Evolutionary conservation across 306 rosid species (phyloP).

Genomic region (Argentina anserina): DNA sequence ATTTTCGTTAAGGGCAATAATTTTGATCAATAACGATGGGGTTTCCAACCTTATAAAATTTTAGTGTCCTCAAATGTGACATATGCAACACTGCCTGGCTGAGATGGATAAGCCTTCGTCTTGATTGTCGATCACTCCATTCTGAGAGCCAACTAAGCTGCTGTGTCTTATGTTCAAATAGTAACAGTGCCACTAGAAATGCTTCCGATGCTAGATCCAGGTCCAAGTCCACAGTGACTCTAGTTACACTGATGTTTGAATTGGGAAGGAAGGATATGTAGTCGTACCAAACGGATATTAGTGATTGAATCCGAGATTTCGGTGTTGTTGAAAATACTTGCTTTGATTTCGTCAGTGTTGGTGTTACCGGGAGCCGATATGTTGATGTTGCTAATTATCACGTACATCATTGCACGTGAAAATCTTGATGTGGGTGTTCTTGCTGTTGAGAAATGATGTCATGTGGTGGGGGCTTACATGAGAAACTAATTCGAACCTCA

Average conservation of each 20-base stretch:
- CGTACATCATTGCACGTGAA: neutral
- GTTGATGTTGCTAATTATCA: neutral
- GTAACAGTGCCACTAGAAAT: neutral
- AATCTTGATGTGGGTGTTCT: constrained; percentile 19
- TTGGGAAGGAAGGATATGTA: constrained; percentile 22
- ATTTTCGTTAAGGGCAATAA: constrained; percentile 21
- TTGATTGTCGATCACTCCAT: constrained; percentile 35
- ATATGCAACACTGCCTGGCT: constrained; percentile 10
- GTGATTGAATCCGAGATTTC: neutral
- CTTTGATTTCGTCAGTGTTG: constrained; percentile 21
- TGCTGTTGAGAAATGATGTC: constrained; percentile 21
- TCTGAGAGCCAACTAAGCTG: constrained; percentile 18
- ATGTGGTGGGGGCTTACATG: neutral
- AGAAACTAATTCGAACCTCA: constrained; percentile 2
- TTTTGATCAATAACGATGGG: constrained; percentile 36
- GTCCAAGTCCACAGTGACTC: constrained; percentile 29
- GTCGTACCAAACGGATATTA: constrained; percentile 14
- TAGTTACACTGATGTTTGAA: neutral
- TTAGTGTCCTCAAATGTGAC: constrained; percentile 3
- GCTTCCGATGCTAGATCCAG: constrained; percentile 37
- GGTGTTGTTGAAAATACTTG: neutral
- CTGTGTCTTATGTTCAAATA: neutral
- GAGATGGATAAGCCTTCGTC: constrained; percentile 23
- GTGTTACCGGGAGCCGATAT: constrained; percentile 18
- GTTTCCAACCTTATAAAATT: constrained; percentile 12